These are phyloP conservation scores for Naegleria lovaniensis DNA, from an alignment of 208 protist species.

Conservation along the genomic window DNA sequence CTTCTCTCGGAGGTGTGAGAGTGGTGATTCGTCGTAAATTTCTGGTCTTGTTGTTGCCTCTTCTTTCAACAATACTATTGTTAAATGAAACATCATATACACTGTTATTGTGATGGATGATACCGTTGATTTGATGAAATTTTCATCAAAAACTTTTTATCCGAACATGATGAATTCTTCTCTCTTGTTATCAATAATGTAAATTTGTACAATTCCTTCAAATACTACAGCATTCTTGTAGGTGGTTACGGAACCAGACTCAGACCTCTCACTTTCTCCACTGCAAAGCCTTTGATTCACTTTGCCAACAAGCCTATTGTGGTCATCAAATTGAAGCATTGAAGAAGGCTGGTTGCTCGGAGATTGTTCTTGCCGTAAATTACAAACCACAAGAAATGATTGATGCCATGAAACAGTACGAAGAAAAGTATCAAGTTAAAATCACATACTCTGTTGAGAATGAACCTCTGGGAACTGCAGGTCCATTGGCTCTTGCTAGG, in stretches of 20 bases:
- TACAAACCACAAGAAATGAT: conserved; percentile 91
- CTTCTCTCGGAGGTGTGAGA: too few relatives aligned
- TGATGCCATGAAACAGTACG: conserved; percentile 73
- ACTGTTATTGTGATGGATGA: too few relatives aligned
- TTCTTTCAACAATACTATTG: too few relatives aligned
- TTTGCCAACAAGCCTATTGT: conserved; percentile 97
- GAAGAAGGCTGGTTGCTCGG: conserved; percentile 66
- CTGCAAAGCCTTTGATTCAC: conserved; percentile 91
- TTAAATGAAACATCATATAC: too few relatives aligned
- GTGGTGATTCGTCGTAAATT: too few relatives aligned
- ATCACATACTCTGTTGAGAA: conserved; percentile 89
- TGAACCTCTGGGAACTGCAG: conserved; percentile 91
- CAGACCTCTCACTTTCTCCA: conserved; percentile 89
- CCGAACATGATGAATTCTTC: too few relatives aligned
- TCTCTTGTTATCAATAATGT: too few relatives aligned
- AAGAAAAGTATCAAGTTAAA: conserved; percentile 60
- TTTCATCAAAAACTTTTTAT: too few relatives aligned
- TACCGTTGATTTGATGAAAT: too few relatives aligned
- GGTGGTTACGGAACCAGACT: conserved; percentile 87
- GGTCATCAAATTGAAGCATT: conserved; percentile 93
- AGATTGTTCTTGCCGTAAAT: conserved; percentile 90
- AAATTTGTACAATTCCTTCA: too few relatives aligned
- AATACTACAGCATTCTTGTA: conserved; percentile 73
- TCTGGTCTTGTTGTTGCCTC: too few relatives aligned
- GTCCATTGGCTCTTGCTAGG: conserved; percentile 86